Conservation (phyloP, 306 rosid species). For the Ceratonia siliqua region DNA sequence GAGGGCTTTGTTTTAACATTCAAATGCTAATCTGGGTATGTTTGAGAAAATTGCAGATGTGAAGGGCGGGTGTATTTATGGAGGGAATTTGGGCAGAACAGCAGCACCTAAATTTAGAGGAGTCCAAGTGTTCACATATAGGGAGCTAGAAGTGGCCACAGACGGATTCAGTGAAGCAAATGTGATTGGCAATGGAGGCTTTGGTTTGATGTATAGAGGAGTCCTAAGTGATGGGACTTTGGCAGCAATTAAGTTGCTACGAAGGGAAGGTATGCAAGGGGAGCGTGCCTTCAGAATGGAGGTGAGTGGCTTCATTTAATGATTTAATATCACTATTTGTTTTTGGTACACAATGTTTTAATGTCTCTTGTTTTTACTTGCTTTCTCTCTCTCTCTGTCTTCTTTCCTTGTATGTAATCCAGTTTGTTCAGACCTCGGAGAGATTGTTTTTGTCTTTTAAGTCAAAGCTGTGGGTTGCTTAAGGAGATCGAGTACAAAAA, state of each 20-base stretch:
- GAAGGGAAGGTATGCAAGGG: constrained; percentile 73
- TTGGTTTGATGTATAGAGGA: constrained; percentile 72
- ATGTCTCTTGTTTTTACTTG: constrained; percentile 40
- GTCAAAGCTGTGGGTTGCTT: constrained; percentile 32
- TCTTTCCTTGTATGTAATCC: constrained; percentile 28
- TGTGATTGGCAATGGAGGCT: constrained; percentile 64
- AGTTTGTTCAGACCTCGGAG: constrained; percentile 26
- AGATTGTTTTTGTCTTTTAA: constrained; percentile 45
- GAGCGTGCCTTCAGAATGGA: constrained; percentile 96
- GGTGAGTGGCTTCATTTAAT: constrained; percentile 68
- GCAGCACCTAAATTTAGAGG: constrained; percentile 52
- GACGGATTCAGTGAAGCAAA: constrained; percentile 61
- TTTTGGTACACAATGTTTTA: constrained; percentile 2
- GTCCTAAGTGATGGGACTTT: constrained; percentile 76
- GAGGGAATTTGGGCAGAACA: constrained; percentile 57
- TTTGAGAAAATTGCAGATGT: constrained; percentile 54
- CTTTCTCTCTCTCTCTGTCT: constrained; percentile 26
- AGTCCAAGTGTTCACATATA: constrained; percentile 88
- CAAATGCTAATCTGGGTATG: no score
- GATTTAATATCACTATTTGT: constrained; percentile 16
- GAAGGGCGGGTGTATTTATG: constrained; percentile 77
- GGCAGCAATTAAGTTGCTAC: constrained; percentile 78
- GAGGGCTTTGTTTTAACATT: no score
- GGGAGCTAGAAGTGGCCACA: constrained; percentile 79
- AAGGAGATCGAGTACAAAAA: constrained; percentile 15